Evolutionary conservation across 2,329 filamentous ascomycete species (phyloP).

Genomic region (Colletotrichum sp.): DNA sequence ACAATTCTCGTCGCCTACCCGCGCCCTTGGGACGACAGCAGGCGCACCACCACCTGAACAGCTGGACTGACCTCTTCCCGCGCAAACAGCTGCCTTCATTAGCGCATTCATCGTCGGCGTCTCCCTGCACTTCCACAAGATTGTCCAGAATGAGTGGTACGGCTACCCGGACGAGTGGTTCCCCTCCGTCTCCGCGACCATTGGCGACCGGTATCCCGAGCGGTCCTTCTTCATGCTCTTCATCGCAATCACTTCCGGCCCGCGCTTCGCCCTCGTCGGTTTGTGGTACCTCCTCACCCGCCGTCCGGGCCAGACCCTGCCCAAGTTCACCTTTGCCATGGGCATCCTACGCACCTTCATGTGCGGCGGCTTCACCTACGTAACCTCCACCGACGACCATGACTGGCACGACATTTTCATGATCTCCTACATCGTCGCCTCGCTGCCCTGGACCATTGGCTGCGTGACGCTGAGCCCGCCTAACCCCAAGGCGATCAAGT

Average conservation of each 20-base stretch:
- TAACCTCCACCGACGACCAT: conserved; percentile 97
- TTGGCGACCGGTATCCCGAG: conserved; percentile 96
- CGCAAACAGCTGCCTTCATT: conserved; percentile 75
- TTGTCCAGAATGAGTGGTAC: conserved; percentile 96
- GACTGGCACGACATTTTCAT: conserved; percentile 99
- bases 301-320: conserved; percentile 74
- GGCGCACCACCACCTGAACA: background rate
- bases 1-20: background rate
- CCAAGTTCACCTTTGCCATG: conserved; percentile 79
- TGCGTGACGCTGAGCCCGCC: conserved; percentile 87
- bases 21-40: background rate
- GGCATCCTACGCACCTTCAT: conserved; percentile 90
- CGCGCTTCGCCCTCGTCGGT: conserved; percentile 87
- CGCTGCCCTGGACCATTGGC: conserved; percentile 92
- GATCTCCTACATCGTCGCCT: conserved; percentile 96
- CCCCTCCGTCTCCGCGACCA: conserved; percentile 93
- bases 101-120: conserved; percentile 84
- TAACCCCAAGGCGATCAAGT: conserved; percentile 83
- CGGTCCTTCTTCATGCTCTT: conserved; percentile 97
- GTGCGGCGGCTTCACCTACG: conserved; percentile 97
- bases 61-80: background rate
- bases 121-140: conserved; percentile 91
- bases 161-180: conserved; percentile 97
- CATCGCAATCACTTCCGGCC: conserved; percentile 94
- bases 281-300: conserved; percentile 92